Evolutionary conservation across 2,329 filamentous ascomycete species (phyloP), one percentile per base, ranked within the genome.

Genomic region (Alternaria sp.): DNA sequence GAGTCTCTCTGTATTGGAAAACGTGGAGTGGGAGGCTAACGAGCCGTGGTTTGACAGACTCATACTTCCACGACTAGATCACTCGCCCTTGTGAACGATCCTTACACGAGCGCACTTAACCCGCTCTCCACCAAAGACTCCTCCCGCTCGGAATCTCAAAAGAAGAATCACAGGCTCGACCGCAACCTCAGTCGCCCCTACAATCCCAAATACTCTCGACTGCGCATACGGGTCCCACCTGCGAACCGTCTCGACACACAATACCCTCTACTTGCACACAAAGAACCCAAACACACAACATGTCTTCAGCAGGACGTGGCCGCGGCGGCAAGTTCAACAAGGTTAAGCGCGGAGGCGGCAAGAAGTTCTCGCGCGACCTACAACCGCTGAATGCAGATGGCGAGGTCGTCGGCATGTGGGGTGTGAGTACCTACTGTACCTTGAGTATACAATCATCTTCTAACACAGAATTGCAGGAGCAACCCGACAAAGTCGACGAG

Each of bases 301-400:
- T 84, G 81, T 85, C 85, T 79, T 83, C 90, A 62, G 79, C 80
- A 70, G 79, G 80, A 69, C 79, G 93, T 78, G 93, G 92, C 71
- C 91, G 94, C 77, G 93, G 91, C 74, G 93, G 94, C 81, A 98
- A 98, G 83, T 97, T 94, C 81, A 92, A 89, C 84, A 98, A 97
- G 85, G 93, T 91, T 70, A 93, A 92, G 71, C 87, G 94, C 82
- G 94, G 94, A 86, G 94, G 94, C 65, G 95, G 95, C 75, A 97
- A 97, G 82, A 90, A 97, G 76, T 99, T 96, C 83, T 97, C 94
- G 69, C 91, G 93, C 68, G 90, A 97, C 79, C 89, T 98, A 48
- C 90, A 92, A 79, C 94, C 94, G 20, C 83, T 95, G 74, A 94
- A 97, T 75, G 90, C 89, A 70, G 92, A 98, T 76, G 95, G 94